These are phyloP conservation scores for Beta corolliflora DNA, from an alignment of 179 eudicot species.

Conservation along the genomic window DNA sequence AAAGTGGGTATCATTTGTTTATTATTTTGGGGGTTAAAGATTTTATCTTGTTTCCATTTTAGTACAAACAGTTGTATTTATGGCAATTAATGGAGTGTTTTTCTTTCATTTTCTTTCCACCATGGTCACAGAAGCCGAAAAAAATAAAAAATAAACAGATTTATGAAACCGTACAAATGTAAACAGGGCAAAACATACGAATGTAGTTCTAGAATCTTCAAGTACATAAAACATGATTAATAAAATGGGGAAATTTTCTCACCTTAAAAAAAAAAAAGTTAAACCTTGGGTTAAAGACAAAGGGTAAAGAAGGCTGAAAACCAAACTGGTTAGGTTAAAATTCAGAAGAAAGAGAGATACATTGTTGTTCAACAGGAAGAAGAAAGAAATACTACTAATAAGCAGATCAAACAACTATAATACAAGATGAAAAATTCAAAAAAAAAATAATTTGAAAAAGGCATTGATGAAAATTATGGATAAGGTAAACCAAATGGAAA, in stretches of 20 bases:
- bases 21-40: background rate
- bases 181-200: slow-evolving; percentile 7
- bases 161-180: slow-evolving; percentile 20
- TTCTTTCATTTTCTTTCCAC: background rate
- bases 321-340: background rate
- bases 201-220: slow-evolving; percentile 14
- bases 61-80: background rate
- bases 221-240: slow-evolving; percentile 3
- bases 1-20: background rate
- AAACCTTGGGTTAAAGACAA: background rate
- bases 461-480: too few relatives aligned
- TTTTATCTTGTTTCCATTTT: background rate
- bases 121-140: slow-evolving; percentile 26
- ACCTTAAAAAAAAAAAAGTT: too few relatives aligned
- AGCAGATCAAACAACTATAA: too few relatives aligned
- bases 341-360: background rate
- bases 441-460: too few relatives aligned
- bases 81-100: background rate
- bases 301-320: too few relatives aligned
- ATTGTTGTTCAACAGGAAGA: slow-evolving; percentile 7
- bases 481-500: too few relatives aligned
- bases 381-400: too few relatives aligned
- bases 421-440: too few relatives aligned
- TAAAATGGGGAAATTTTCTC: background rate
- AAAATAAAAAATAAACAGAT: background rate